These are phyloP conservation scores for Backusella tarrabulga DNA, from an alignment of 192 early-diverging fungal species.

Conservation along the genomic window DNA sequence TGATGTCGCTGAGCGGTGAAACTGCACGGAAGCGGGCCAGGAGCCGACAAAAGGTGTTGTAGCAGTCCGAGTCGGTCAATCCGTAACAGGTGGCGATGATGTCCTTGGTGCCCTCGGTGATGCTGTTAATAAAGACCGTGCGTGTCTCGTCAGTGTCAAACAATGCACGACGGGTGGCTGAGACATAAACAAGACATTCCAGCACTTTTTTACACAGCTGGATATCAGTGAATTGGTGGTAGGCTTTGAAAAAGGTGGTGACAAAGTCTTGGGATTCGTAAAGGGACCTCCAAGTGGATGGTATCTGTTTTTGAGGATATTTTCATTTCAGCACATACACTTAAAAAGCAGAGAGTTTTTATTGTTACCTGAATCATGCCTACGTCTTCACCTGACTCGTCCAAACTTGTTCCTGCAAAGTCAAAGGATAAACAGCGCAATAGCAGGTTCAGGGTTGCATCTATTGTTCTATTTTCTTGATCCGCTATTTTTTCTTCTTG, in stretches of 20 bases:
- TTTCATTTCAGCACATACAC: slow-evolving; percentile 11
- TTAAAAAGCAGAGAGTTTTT: neutral
- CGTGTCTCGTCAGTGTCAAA: slow-evolving; percentile 72
- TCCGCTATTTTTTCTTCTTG: slow-evolving; percentile 21
- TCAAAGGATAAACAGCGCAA: slow-evolving; percentile 73
- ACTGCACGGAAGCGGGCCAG: slow-evolving; percentile 78
- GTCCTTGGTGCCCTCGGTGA: slow-evolving; percentile 65
- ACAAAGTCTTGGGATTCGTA: slow-evolving; percentile 71
- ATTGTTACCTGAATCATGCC: slow-evolving; percentile 57
- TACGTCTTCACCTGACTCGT: slow-evolving; percentile 77
- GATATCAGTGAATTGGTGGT: slow-evolving; percentile 53
- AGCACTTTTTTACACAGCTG: slow-evolving; percentile 61
- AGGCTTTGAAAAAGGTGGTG: slow-evolving; percentile 70
- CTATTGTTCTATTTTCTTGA: slow-evolving; percentile 37
- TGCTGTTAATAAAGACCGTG: slow-evolving; percentile 60
- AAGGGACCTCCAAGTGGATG: slow-evolving; percentile 73
- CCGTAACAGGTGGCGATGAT: slow-evolving; percentile 61
- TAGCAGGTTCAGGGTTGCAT: slow-evolving; percentile 59
- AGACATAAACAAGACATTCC: slow-evolving; percentile 75
- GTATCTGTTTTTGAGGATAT: slow-evolving; percentile 48
- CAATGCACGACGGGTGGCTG: slow-evolving; percentile 80
- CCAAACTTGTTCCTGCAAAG: slow-evolving; percentile 74
- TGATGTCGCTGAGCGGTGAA: slow-evolving; percentile 80
- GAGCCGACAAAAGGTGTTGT: slow-evolving; percentile 81
- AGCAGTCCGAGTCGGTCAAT: slow-evolving; percentile 73